phyloP scores from a whole-genome alignment of 768 basidiomycete genomes.

The Kwoniella botswanensis region DNA sequence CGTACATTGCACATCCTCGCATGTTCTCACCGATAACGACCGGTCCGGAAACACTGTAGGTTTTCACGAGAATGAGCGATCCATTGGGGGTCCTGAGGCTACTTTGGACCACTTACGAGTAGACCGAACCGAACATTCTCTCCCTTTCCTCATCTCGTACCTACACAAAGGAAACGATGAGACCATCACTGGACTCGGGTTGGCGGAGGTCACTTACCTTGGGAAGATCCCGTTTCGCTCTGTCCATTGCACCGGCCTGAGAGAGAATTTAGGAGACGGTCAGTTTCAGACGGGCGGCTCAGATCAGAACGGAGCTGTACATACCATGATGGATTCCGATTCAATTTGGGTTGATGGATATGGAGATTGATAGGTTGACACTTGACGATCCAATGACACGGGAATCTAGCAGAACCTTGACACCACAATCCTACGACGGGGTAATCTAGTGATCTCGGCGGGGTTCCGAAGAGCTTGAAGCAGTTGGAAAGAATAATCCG shows the following conservation, averaged over 20 bases:
- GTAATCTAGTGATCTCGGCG: too few relatives aligned
- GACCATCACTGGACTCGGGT: background rate
- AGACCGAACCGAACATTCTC: conserved; percentile 61
- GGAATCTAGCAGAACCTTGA: too few relatives aligned
- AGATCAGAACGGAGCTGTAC: background rate
- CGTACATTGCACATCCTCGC: conserved; percentile 94
- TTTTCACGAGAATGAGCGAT: conserved; percentile 61
- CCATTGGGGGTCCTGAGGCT: background rate
- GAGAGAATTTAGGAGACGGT: background rate
- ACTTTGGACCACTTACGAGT: conserved; percentile 37
- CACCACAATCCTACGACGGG: too few relatives aligned
- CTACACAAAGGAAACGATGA: conserved; percentile 44
- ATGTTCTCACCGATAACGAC: conserved; percentile 96
- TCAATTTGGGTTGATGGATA: too few relatives aligned
- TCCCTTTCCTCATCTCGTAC: conserved; percentile 89
- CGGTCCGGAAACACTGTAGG: conserved; percentile 92
- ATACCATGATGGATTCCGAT: background rate
- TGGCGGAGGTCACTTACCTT: conserved; percentile 60
- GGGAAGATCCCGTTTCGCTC: conserved; percentile 82
- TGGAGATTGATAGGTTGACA: too few relatives aligned
- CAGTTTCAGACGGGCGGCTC: too few relatives aligned
- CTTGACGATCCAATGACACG: too few relatives aligned
- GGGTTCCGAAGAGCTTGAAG: too few relatives aligned
- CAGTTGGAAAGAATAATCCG: too few relatives aligned
- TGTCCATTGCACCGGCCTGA: conserved; percentile 89